Evolutionary conservation across 306 rosid genomes (phyloP), one percentile per base, ranked within the genome.

Genomic region (Lupinus albus): DNA sequence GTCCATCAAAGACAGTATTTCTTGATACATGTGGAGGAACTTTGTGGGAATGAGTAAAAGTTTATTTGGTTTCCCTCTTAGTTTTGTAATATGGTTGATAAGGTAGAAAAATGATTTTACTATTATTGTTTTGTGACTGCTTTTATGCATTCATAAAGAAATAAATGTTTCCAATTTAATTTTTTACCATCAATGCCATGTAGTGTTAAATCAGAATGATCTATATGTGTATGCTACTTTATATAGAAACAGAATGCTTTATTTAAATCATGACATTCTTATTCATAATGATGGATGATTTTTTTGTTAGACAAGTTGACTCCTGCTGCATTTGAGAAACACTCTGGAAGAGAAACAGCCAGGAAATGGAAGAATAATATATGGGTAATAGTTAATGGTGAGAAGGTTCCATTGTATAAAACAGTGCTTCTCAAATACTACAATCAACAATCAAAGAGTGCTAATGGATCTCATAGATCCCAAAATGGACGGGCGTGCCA

Each of bases 301-400:
- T 18, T 17, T 41, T 61, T 46, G 52, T 59, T 61, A 89, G 94
- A 80, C 32, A 89, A 84, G 56, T 53, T 89, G 91, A 81, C 85
- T 39, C 96, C 96, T 16, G 84, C 88, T 50, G 85, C 93, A 36
- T 87, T 87, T 72, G 96, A 89, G 75, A 89, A 87, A 70, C 96
- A 89, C 72, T 89, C 94, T 42, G 96, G 91, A 75, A 84, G 96
- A 77, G 94, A 89, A 70, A 85, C 94, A 1, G 86, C 94, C n/a
- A 80, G 91, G 72, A 89, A 84, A 80, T 89, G 96, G 96, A 89
- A 89, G 82, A 89, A 89, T 42, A 89, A 87, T 79, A 61, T 89
- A 0, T 87, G 96, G 96, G 89, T 89, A 32, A 89, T 87, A 56
- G 87, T 81, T 45, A 72, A 89, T 44, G 96, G 93, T 39, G 89